Evolutionary conservation across 139 green algal species (phyloP).

Genomic region (Trebouxia sp.): DNA sequence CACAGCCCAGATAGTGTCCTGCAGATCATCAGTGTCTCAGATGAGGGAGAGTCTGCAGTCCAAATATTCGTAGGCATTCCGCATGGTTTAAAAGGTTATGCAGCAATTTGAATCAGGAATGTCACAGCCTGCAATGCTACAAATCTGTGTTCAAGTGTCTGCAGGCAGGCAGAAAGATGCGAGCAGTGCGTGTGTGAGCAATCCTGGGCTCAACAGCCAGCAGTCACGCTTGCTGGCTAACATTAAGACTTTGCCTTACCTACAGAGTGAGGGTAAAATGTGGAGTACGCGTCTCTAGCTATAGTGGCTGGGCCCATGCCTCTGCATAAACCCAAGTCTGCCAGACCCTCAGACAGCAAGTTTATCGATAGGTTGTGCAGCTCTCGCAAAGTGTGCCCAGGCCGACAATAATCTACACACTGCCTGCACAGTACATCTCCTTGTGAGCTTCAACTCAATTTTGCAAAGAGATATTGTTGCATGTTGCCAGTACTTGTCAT

Average conservation of each 20-base stretch:
- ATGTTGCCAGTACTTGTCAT: not conserved
- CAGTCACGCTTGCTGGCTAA: not conserved
- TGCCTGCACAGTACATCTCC: slow-evolving; percentile 17
- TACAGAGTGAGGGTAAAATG: slow-evolving; percentile 79
- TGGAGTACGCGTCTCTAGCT: slow-evolving; percentile 35
- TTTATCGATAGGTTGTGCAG: slow-evolving; percentile 59
- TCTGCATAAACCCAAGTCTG: slow-evolving; percentile 31
- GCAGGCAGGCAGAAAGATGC: not conserved
- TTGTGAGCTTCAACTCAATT: not conserved
- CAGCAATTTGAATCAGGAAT: not conserved
- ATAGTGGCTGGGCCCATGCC: not conserved
- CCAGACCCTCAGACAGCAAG: slow-evolving; percentile 51
- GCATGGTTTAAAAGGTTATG: not conserved
- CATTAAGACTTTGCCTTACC: slow-evolving; percentile 29
- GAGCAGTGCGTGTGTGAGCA: not conserved
- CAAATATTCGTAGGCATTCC: too few relatives aligned
- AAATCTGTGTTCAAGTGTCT: not conserved
- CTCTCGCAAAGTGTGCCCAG: slow-evolving; percentile 58
- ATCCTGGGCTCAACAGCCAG: not conserved
- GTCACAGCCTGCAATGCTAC: not conserved
- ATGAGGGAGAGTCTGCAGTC: not conserved
- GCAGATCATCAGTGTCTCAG: not conserved
- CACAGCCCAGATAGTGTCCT: slow-evolving; percentile 76
- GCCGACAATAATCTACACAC: slow-evolving; percentile 55
- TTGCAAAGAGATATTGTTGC: not conserved